phyloP scores from a whole-genome alignment of 495 filamentous ascomycete species.

The Penicillium silybi region DNA sequence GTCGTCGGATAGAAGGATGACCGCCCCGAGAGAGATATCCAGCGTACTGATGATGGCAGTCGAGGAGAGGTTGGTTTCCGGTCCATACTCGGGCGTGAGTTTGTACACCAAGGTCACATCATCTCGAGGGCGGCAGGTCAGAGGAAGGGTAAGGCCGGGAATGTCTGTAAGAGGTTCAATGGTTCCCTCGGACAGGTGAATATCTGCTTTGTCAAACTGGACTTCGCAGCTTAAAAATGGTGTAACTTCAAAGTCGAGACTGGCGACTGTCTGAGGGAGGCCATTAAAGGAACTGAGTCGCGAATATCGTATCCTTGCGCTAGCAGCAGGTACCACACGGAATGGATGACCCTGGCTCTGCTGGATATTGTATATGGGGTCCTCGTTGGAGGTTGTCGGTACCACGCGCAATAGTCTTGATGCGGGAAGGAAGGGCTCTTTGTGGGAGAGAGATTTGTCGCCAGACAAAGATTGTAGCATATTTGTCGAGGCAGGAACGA shows the following conservation, averaged over 20 bases:
- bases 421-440: conserved; percentile 72
- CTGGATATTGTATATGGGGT: conserved; percentile 60
- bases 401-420: conserved; percentile 74
- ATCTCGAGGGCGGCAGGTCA: conserved; percentile 72
- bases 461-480: conserved; percentile 71
- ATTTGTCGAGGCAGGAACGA: conserved; percentile 73
- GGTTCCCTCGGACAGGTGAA: conserved; percentile 61
- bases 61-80: conserved; percentile 43
- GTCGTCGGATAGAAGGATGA: conserved; percentile 56
- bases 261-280: conserved; percentile 68
- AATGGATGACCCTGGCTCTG: conserved; percentile 60
- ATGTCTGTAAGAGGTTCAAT: conserved; percentile 63
- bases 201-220: conserved; percentile 60
- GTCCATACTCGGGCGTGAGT: conserved; percentile 61
- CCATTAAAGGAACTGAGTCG: conserved; percentile 61
- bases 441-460: conserved; percentile 62
- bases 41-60: conserved; percentile 48
- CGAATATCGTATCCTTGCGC: conserved; percentile 78
- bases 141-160: conserved; percentile 56
- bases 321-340: conserved; percentile 74
- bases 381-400: conserved; percentile 55
- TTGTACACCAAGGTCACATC: conserved; percentile 83
- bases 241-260: conserved; percentile 84
- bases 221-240: conserved; percentile 74
- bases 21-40: conserved; percentile 64